Conservation (phyloP, 2,329 filamentous ascomycete genomes). For the Claviceps purpurea region DNA sequence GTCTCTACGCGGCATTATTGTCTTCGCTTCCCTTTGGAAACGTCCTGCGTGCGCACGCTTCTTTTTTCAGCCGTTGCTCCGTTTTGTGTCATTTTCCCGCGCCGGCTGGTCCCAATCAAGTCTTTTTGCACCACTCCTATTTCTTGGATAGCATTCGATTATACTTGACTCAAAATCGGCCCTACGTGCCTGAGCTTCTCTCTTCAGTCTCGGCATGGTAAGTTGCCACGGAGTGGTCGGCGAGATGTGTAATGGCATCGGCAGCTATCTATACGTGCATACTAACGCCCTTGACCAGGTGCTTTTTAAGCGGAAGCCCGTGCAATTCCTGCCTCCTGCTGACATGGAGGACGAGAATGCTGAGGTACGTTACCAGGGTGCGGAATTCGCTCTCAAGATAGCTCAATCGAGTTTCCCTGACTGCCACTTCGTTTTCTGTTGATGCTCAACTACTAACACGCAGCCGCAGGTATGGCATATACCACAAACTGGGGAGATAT, state of each 20-base stretch:
- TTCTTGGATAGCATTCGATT: not conserved
- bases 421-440: not conserved
- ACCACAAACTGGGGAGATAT: conserved; percentile 78
- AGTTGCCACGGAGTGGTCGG: not conserved
- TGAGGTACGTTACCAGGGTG: conserved; percentile 48
- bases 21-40: not conserved
- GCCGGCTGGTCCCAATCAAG: not conserved
- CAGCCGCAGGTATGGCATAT: conserved; percentile 74
- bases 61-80: not conserved
- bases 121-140: not conserved
- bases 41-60: not conserved
- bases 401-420: not conserved
- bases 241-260: not conserved
- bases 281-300: conserved; percentile 43
- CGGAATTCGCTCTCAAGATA: not conserved
- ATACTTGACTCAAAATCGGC: not conserved
- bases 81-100: not conserved
- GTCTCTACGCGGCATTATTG: conserved; percentile 1
- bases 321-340: conserved; percentile 63
- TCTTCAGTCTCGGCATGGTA: conserved; percentile 7
- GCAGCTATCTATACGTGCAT: not conserved
- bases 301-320: conserved; percentile 89
- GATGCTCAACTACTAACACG: not conserved
- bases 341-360: conserved; percentile 65
- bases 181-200: not conserved